Conservation (phyloP, 257 asterid genomes). For the Henckelia pumila region DNA sequence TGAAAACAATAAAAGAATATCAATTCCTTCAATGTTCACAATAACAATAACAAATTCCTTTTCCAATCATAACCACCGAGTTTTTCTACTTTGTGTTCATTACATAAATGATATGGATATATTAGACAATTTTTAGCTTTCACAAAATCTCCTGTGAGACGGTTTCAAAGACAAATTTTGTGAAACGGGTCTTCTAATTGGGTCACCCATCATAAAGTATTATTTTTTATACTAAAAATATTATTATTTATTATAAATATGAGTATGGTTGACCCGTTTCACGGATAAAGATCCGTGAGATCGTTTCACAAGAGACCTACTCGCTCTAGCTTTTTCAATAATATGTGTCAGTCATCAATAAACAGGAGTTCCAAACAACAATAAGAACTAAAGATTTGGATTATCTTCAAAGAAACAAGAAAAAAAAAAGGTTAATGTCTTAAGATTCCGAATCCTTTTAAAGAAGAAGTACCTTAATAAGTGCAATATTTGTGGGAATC, state of each 20-base stretch:
- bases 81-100: not conserved
- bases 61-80: not conserved
- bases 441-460: not conserved
- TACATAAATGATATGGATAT: not conserved
- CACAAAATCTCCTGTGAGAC: too few species aligned
- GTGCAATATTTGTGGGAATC: constrained; percentile 85
- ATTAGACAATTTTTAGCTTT: too few species aligned
- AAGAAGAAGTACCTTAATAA: constrained; percentile 69
- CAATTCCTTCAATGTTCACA: not conserved
- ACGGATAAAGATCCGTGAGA: too few species aligned
- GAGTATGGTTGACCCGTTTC: too few species aligned
- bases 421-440: constrained; percentile 1
- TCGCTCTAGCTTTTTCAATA: not conserved
- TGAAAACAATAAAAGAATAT: not conserved
- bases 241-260: too few species aligned
- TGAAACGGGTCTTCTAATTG: too few species aligned
- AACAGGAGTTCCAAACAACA: not conserved
- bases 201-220: too few species aligned
- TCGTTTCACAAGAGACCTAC: too few species aligned
- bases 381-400: not conserved
- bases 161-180: too few species aligned
- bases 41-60: not conserved
- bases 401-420: not conserved
- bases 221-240: too few species aligned
- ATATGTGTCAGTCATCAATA: not conserved